Percentiles rank a stretch among this genome's conserved stretches.
Conservation (phyloP, 495 filamentous ascomycete genomes). For the Aspergillus campestris region DNA sequence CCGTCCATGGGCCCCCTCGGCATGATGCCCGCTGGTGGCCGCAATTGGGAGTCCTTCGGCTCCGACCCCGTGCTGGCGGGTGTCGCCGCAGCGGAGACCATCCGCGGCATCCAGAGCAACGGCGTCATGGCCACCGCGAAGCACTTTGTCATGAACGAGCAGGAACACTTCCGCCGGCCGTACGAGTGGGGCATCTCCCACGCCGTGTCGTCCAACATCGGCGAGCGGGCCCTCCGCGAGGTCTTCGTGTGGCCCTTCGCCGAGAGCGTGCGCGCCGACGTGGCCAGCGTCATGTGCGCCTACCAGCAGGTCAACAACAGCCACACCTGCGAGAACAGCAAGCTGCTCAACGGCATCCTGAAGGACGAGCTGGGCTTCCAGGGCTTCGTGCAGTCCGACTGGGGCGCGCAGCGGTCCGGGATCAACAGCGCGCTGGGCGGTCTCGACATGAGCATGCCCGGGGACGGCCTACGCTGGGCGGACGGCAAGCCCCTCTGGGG, state of each 20-base stretch:
- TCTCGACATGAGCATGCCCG: conserved; percentile 93
- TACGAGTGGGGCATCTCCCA: conserved; percentile 68
- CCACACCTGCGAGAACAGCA: conserved; percentile 86
- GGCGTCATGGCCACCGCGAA: conserved; percentile 82
- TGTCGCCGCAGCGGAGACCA: conserved; percentile 59
- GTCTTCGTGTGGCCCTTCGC: conserved; percentile 88
- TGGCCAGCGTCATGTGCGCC: conserved; percentile 79
- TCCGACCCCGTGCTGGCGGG: conserved; percentile 69
- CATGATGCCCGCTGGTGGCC: conserved; percentile 73
- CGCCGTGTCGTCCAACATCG: conserved; percentile 73
- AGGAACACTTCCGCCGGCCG: conserved; percentile 75
- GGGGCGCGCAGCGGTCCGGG: conserved; percentile 81
- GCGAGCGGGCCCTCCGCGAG: conserved; percentile 74
- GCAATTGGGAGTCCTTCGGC: conserved; percentile 88
- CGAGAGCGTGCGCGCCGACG: conserved; percentile 77
- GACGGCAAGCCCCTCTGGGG: conserved; percentile 80
- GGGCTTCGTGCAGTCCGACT: conserved; percentile 88
- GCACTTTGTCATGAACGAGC: conserved; percentile 76
- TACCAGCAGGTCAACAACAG: conserved; percentile 90
- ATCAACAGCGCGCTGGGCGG: conserved; percentile 74
- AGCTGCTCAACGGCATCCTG: conserved; percentile 82
- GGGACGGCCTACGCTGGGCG: conserved; percentile 71
- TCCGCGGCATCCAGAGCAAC: conserved; percentile 66
- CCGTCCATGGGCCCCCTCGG: conserved; percentile 73
- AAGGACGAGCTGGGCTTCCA: conserved; percentile 95